Percentiles rank a stretch among this genome's conserved stretches.
phyloP scores from a whole-genome alignment of 139 green algal species.

The Chlamydomonas sp. region DNA sequence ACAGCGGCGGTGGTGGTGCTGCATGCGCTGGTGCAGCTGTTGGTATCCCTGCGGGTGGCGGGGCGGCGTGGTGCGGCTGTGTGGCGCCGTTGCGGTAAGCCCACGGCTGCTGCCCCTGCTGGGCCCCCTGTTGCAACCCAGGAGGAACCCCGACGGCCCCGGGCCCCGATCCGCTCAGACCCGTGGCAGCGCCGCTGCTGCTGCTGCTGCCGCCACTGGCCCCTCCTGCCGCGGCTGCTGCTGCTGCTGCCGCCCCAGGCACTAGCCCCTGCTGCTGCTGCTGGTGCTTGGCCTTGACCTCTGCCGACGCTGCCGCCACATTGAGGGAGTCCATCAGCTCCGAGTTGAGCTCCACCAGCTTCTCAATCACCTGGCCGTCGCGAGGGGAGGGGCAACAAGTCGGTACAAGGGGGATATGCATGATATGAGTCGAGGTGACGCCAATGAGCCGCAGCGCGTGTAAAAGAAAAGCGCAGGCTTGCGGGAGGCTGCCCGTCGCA shows the following conservation, averaged over 20 bases:
- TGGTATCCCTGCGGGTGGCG: not conserved
- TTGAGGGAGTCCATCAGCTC: constrained; percentile 48
- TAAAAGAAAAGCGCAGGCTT: too few species aligned
- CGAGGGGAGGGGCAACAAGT: not conserved
- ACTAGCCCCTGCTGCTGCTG: not conserved
- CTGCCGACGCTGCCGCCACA: not conserved
- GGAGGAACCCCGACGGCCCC: not conserved
- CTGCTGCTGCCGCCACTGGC: not conserved
- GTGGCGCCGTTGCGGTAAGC: not conserved
- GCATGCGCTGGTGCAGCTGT: not conserved
- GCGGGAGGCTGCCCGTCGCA: too few species aligned
- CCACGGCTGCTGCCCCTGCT: not conserved
- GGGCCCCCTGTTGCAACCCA: not conserved
- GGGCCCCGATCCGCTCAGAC: too few species aligned
- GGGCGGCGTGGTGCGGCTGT: too few species aligned
- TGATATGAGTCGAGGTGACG: not conserved
- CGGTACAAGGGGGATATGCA: not conserved
- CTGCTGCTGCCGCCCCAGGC: not conserved
- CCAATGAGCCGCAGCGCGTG: not conserved
- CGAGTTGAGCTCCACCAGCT: constrained; percentile 49
- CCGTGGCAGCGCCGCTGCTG: not conserved
- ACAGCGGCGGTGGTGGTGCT: not conserved
- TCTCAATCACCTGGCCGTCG: constrained; percentile 32
- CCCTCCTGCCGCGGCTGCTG: not conserved
- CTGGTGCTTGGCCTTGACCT: not conserved